Conservation (phyloP, 768 basidiomycete genomes). For the Paxillus involutus region DNA sequence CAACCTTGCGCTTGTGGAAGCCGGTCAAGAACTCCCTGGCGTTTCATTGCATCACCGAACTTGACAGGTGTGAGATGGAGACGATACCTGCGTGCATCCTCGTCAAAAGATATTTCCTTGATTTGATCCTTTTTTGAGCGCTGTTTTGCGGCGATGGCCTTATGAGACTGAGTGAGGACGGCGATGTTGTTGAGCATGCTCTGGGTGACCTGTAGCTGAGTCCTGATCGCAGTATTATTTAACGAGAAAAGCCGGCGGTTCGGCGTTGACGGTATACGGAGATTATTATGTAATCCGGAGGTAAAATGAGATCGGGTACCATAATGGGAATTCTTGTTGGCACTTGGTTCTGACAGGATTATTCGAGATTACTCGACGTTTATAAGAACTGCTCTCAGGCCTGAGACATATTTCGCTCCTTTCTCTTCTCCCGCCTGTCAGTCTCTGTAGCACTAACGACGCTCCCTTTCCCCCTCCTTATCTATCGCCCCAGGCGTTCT, state of each 20-base stretch:
- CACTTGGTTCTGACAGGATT: slow-evolving; percentile 9
- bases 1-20: slow-evolving; percentile 89
- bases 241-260: slow-evolving; percentile 9
- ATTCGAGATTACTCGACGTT: slow-evolving; percentile 3
- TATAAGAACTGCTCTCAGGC: slow-evolving; percentile 38
- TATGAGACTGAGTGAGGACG: slow-evolving; percentile 62
- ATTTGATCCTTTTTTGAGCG: slow-evolving; percentile 65
- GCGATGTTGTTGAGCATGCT: slow-evolving; percentile 43
- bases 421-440: slow-evolving; percentile 10
- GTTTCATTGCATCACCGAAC: neutral
- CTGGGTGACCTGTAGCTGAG: too few species aligned
- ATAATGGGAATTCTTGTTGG: slow-evolving; percentile 10
- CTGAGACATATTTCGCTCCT: slow-evolving; percentile 27
- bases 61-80: slow-evolving; percentile 15
- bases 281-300: slow-evolving; percentile 6
- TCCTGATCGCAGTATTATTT: too few species aligned
- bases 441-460: neutral
- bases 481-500: neutral
- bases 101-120: slow-evolving; percentile 84
- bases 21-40: slow-evolving; percentile 87
- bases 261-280: slow-evolving; percentile 1
- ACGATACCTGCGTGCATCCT: slow-evolving; percentile 72
- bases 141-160: slow-evolving; percentile 64
- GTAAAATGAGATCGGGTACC: slow-evolving; percentile 9
- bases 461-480: neutral